Base-by-base conservation (phyloP, 768 basidiomycete genomes). In the Suillus weaverae region DNA sequence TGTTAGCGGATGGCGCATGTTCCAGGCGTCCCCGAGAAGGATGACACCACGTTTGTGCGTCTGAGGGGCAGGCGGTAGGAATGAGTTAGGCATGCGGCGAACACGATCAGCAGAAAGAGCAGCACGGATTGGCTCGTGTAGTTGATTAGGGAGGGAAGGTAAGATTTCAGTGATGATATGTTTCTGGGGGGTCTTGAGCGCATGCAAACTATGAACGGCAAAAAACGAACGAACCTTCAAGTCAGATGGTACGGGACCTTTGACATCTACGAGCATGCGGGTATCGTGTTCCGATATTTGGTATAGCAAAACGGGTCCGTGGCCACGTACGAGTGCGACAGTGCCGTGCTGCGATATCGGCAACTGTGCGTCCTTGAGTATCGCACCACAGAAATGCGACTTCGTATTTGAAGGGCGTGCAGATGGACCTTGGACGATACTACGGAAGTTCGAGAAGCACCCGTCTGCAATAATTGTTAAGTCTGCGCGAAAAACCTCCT, bases 1-100 rank as follows among this genome's bases (percentile, higher is more conserved):
- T 0, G 97, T 99, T 26, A 99, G 83, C 2, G 97, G 97, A 76
- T 99, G 97, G 0, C 97, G 92, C 96, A 99, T 99, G 74, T 99
- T 99, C 91, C 94, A 97, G 2, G 97, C 89, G 73, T 99, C 97
- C 2, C 97, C 97, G 39, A 97, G 81, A 66, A 99, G 86, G 64
- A 99, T 79, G 11, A 87, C 87, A 32, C 94, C 93, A 57, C 88
- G 83, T 67, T 86, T 90, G 7, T 74, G 78, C 11, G 81, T 79
- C 72, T 97, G 96, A 65, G 87, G 80, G 3, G 89, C 81, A 0
- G 95, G 79, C 0, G 97, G 93, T 2, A 99, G 84, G 81, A 92
- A 97, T 0, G 93, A 91, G 75, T 98, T 99, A 38, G 97, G 96
- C 96, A 99, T 98, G 22, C 89, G 88, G 16, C 94, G 85, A 20